Conservation (phyloP, 192 early-diverging fungal genomes). For the Irineochytrium annulatum region DNA sequence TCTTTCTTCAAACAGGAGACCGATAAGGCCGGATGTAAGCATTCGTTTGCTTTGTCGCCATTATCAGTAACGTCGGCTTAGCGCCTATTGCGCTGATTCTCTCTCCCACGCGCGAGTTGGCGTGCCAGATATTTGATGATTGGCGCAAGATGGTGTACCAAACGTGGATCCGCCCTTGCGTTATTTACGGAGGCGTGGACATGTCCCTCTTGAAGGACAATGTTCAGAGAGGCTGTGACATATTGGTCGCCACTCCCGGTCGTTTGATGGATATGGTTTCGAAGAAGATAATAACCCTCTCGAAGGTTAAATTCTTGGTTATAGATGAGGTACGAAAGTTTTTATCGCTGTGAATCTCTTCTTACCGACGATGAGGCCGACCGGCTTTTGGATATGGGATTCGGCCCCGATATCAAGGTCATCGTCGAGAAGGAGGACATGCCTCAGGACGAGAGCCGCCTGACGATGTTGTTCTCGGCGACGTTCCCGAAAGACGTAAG, state of each 20-base stretch:
- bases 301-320: slow-evolving; percentile 80
- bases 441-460: slow-evolving; percentile 46
- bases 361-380: slow-evolving; percentile 51
- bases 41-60: no score
- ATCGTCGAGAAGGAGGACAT: slow-evolving; percentile 10
- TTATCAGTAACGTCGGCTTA: no score
- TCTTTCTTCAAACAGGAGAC: no score
- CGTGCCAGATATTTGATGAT: slow-evolving; percentile 51
- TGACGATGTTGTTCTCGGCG: slow-evolving; percentile 87
- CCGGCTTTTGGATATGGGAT: slow-evolving; percentile 87
- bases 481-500: slow-evolving; percentile 65
- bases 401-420: slow-evolving; percentile 82
- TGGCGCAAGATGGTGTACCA: slow-evolving; percentile 61
- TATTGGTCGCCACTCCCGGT: slow-evolving; percentile 94
- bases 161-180: no score
- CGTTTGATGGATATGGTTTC: slow-evolving; percentile 89
- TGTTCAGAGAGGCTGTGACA: no score
- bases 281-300: slow-evolving; percentile 57
- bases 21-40: no score
- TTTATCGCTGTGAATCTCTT: slow-evolving; percentile 46
- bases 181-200: slow-evolving; percentile 86
- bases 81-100: slow-evolving; percentile 59
- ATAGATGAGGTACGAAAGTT: slow-evolving; percentile 97
- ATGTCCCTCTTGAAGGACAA: no score
- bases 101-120: slow-evolving; percentile 62